These are phyloP conservation scores for Puccinia triticina DNA, from an alignment of 1,284 basidiomycete genomes.

Conservation along the genomic window DNA sequence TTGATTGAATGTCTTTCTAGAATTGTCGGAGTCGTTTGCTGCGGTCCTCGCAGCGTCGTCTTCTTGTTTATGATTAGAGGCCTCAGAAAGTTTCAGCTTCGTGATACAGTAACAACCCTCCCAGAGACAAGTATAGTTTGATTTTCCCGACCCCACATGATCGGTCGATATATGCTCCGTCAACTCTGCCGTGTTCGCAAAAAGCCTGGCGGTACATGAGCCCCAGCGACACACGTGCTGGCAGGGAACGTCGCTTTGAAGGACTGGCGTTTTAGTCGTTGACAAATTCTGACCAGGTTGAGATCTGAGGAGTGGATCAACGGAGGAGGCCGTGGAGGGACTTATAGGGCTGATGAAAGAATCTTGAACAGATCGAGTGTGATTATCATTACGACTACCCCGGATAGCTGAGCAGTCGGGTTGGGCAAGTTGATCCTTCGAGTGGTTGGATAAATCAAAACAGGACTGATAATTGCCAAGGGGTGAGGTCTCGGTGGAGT, in stretches of 20 bases:
- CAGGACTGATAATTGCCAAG: conserved; percentile 12
- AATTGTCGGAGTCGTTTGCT: conserved; percentile 29
- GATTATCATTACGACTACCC: not conserved
- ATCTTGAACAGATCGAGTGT: not conserved
- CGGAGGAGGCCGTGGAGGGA: too few relatives aligned
- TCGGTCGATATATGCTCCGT: conserved; percentile 57
- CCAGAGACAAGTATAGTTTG: conserved; percentile 59
- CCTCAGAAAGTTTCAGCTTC: not conserved
- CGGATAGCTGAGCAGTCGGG: not conserved
- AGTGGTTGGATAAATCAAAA: conserved; percentile 1
- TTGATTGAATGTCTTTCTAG: conserved; percentile 56
- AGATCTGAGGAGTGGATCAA: conserved; percentile 8
- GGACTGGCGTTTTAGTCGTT: not conserved
- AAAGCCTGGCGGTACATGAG: conserved; percentile 42
- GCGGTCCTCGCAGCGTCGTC: not conserved
- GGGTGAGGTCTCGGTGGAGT: not conserved
- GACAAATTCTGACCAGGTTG: not conserved
- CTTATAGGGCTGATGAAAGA: not conserved
- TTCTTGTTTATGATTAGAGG: not conserved
- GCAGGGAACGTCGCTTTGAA: not conserved
- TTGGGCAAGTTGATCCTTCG: not conserved
- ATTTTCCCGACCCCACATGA: conserved; percentile 59
- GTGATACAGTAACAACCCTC: conserved; percentile 55
- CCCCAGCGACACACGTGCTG: conserved; percentile 37
- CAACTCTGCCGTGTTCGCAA: conserved; percentile 56